These are phyloP conservation scores for Wickerhamia fluorescens DNA, from an alignment of 805 yeast species.

Conservation along the genomic window DNA sequence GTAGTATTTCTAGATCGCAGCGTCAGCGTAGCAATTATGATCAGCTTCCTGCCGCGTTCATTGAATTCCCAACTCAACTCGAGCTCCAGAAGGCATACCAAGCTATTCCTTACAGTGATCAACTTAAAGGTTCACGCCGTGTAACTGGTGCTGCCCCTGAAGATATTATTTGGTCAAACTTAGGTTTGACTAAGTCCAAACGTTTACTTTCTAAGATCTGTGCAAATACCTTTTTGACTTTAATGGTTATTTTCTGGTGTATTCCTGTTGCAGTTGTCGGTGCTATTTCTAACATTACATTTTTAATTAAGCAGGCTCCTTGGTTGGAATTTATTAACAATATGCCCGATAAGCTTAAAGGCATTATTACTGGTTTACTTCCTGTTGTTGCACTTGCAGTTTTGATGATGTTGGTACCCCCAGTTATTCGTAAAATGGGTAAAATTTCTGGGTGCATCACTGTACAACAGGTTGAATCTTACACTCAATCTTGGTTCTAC, in stretches of 20 bases:
- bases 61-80: slow-evolving; percentile 76
- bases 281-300: slow-evolving; percentile 23
- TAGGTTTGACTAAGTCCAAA: slow-evolving; percentile 48
- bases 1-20: slow-evolving; percentile 56
- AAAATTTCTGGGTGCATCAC: slow-evolving; percentile 19
- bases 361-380: slow-evolving; percentile 21
- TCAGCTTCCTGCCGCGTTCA: slow-evolving; percentile 61
- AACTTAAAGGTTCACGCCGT: slow-evolving; percentile 41
- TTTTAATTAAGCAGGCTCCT: slow-evolving; percentile 16
- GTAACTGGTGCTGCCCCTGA: slow-evolving; percentile 67
- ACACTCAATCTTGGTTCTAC: slow-evolving; percentile 21
- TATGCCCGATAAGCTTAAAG: slow-evolving; percentile 17
- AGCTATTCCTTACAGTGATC: slow-evolving; percentile 53
- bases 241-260: slow-evolving; percentile 78
- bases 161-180: slow-evolving; percentile 79
- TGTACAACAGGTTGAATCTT: slow-evolving; percentile 18
- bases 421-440: slow-evolving; percentile 20
- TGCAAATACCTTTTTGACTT: slow-evolving; percentile 58
- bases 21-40: slow-evolving; percentile 42
- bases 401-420: slow-evolving; percentile 23
- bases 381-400: slow-evolving; percentile 21
- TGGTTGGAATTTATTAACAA: slow-evolving; percentile 19
- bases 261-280: slow-evolving; percentile 37
- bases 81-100: slow-evolving; percentile 89
- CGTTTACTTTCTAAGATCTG: slow-evolving; percentile 50